Percentiles rank a stretch among this genome's conserved stretches.
These are phyloP conservation scores for Chlamydomonas eustigma DNA, from an alignment of 139 green algal genomes.

Conservation along the genomic window DNA sequence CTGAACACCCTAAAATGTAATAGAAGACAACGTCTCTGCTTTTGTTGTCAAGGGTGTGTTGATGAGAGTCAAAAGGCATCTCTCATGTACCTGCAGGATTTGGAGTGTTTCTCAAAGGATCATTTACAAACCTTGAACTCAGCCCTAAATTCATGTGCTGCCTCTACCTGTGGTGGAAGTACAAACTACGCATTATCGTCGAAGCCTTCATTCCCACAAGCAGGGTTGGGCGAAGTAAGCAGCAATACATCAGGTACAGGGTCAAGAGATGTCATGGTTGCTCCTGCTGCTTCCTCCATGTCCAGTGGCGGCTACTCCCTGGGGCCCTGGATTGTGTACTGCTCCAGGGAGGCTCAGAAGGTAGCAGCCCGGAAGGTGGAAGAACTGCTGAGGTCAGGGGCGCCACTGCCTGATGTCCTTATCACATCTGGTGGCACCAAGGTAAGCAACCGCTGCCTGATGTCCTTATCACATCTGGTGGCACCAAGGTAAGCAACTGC, in stretches of 20 bases:
- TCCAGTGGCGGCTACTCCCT: too few relatives aligned
- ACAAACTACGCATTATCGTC: too few relatives aligned
- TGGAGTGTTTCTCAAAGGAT: neutral
- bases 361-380: neutral
- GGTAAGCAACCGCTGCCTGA: neutral
- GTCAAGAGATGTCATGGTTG: neutral
- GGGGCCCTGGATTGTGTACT: neutral
- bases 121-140: neutral
- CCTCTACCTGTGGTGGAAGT: neutral
- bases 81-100: neutral
- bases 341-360: neutral
- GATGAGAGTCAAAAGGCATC: neutral
- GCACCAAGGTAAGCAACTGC: neutral
- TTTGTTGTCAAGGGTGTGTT: neutral
- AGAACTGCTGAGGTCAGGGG: neutral
- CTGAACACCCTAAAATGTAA: too few relatives aligned
- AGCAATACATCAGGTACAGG: neutral
- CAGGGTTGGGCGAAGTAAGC: neutral
- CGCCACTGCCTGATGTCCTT: neutral
- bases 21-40: too few relatives aligned
- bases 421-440: neutral
- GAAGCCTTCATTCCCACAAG: neutral
- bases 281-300: too few relatives aligned
- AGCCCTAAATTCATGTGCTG: neutral
- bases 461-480: neutral